Evolutionary conservation across 2,329 filamentous ascomycete species (phyloP).

Genomic region (Periconia sp.): DNA sequence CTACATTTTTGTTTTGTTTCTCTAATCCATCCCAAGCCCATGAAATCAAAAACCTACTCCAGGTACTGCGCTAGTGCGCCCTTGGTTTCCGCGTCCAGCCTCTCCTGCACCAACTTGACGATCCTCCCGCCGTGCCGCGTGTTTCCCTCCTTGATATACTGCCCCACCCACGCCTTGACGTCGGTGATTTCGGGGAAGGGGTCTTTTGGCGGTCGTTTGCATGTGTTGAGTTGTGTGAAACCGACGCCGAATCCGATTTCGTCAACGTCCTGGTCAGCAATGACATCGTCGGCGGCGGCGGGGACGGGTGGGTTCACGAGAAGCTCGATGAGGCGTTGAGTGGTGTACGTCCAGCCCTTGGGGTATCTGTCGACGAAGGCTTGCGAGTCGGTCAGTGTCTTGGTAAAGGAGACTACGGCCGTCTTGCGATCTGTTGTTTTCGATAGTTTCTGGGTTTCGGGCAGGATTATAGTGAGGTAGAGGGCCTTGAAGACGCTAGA

Average conservation of each 20-base stretch:
- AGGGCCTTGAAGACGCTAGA: conserved; percentile 75
- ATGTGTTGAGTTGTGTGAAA: conserved; percentile 91
- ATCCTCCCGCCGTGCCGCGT: conserved; percentile 70
- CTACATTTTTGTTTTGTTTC: not conserved
- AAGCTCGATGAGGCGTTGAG: conserved; percentile 83
- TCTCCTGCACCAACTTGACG: conserved; percentile 69
- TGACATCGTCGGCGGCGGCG: conserved; percentile 67
- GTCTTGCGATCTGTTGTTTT: conserved; percentile 89
- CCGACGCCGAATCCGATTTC: conserved; percentile 93
- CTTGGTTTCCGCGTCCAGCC: conserved; percentile 55
- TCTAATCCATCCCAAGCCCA: not conserved
- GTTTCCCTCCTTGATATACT: conserved; percentile 78
- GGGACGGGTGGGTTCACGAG: conserved; percentile 84
- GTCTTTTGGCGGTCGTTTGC: conserved; percentile 72
- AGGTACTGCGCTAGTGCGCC: conserved; percentile 42
- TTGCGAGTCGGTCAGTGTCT: conserved; percentile 83
- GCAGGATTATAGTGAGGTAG: conserved; percentile 84
- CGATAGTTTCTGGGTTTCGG: conserved; percentile 83
- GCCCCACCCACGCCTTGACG: conserved; percentile 79
- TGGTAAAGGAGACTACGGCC: conserved; percentile 89
- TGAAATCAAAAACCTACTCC: not conserved
- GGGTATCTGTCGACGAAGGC: conserved; percentile 72
- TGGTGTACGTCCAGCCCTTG: conserved; percentile 86
- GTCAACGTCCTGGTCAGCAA: conserved; percentile 88
- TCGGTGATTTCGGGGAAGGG: conserved; percentile 84